phyloP scores from a whole-genome alignment of 2,329 filamentous ascomycete genomes.

The Hymenoscyphus linearis region DNA sequence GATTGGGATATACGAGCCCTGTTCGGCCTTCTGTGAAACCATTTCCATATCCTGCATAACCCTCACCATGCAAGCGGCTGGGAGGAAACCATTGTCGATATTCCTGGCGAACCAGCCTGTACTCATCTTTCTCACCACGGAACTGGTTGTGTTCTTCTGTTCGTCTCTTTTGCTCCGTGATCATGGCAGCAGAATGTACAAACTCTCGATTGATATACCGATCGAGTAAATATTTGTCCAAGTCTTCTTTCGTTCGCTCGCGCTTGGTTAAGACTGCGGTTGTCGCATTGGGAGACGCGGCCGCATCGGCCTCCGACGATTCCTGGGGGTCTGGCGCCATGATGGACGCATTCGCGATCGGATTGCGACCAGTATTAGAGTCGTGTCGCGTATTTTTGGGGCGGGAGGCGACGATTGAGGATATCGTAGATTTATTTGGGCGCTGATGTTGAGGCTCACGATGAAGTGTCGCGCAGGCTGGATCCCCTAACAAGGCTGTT shows the following conservation, averaged over 20 bases:
- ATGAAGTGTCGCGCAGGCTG: not conserved
- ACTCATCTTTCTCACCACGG: constrained; percentile 64
- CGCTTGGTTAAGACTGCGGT: constrained; percentile 25
- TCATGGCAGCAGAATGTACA: constrained; percentile 49
- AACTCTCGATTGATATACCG: constrained; percentile 62
- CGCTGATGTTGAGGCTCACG: not conserved
- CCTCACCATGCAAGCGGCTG: constrained; percentile 59
- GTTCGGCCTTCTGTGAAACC: constrained; percentile 70
- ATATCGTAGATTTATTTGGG: not conserved
- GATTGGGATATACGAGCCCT: constrained; percentile 71
- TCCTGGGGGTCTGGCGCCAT: constrained; percentile 29
- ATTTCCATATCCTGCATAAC: constrained; percentile 88
- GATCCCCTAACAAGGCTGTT: not conserved
- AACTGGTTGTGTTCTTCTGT: constrained; percentile 56
- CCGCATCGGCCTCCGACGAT: constrained; percentile 15
- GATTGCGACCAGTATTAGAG: not conserved
- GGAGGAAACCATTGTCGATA: constrained; percentile 52
- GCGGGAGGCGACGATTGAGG: not conserved
- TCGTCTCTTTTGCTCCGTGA: constrained; percentile 43
- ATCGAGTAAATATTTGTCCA: constrained; percentile 50
- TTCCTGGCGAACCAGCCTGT: constrained; percentile 53
- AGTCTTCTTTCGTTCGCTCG: constrained; percentile 26
- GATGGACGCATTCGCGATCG: constrained; percentile 28
- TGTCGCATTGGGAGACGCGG: constrained; percentile 16
- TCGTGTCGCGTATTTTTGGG: not conserved